Conservation (phyloP, 352 stramenopile species). For the Aphanomyces cochlioides region DNA sequence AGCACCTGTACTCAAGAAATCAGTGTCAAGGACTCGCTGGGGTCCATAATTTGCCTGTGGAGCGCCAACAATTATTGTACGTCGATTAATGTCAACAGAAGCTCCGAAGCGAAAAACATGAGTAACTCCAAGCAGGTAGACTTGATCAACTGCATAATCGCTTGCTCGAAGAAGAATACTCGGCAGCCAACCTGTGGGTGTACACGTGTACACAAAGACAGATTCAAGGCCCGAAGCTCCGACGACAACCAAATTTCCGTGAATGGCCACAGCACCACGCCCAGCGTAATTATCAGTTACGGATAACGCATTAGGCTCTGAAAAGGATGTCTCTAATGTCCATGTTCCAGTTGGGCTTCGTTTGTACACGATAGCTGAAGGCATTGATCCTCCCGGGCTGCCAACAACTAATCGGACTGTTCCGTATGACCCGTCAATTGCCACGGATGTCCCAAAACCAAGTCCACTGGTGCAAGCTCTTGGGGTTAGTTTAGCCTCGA, state of each 20-base stretch:
- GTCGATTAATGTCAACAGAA: slow-evolving; percentile 71
- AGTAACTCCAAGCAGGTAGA: slow-evolving; percentile 68
- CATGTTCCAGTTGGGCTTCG: slow-evolving; percentile 42
- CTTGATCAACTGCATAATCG: slow-evolving; percentile 82
- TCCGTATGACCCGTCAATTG: slow-evolving; percentile 63
- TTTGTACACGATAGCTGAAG: slow-evolving; percentile 46
- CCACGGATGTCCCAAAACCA: slow-evolving; percentile 62
- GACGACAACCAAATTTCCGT: slow-evolving; percentile 86
- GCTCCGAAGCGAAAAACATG: slow-evolving; percentile 87
- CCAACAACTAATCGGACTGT: slow-evolving; percentile 60
- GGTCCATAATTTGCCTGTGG: slow-evolving; percentile 73
- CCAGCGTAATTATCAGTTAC: slow-evolving; percentile 67
- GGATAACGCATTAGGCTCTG: slow-evolving; percentile 39
- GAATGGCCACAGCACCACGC: slow-evolving; percentile 64
- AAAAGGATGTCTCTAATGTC: slow-evolving; percentile 45
- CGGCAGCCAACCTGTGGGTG: slow-evolving; percentile 45
- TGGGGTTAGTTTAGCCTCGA: slow-evolving; percentile 51
- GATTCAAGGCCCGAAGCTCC: slow-evolving; percentile 70
- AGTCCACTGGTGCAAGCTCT: slow-evolving; percentile 45
- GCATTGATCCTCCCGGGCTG: slow-evolving; percentile 42
- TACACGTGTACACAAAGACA: slow-evolving; percentile 71
- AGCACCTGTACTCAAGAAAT: slow-evolving; percentile 64
- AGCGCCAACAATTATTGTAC: slow-evolving; percentile 87
- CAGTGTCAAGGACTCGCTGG: slow-evolving; percentile 49
- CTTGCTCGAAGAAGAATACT: slow-evolving; percentile 56